Conservation (phyloP, 805 yeast species). For the Saturnispora kantuleensis region DNA sequence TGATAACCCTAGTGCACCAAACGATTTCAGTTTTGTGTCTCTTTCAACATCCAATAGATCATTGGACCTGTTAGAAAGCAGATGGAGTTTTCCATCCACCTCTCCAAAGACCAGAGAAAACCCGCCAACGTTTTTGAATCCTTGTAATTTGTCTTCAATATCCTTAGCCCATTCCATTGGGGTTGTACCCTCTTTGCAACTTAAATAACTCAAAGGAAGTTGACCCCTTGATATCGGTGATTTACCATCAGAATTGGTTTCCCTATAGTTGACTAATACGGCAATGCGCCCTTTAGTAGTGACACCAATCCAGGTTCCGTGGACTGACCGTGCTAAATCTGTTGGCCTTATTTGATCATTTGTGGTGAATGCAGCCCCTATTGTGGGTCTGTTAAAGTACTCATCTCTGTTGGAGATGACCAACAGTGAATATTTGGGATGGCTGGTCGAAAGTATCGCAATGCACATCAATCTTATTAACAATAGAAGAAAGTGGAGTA, state of each 20-base stretch:
- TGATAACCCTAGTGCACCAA: slow-evolving; percentile 47
- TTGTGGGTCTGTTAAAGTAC: slow-evolving; percentile 63
- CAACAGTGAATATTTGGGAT: slow-evolving; percentile 67
- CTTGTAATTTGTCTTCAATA: slow-evolving; percentile 20
- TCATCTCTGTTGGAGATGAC: slow-evolving; percentile 85
- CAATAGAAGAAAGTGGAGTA: not conserved
- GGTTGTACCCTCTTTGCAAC: slow-evolving; percentile 15
- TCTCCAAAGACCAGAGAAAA: slow-evolving; percentile 52
- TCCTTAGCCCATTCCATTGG: slow-evolving; percentile 39
- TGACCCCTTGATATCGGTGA: slow-evolving; percentile 34
- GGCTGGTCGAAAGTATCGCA: slow-evolving; percentile 52
- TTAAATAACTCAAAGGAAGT: slow-evolving; percentile 32
- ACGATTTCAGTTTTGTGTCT: slow-evolving; percentile 7
- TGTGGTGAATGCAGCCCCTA: slow-evolving; percentile 34
- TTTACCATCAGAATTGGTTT: slow-evolving; percentile 23
- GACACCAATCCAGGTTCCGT: slow-evolving; percentile 90
- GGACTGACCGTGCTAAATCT: slow-evolving; percentile 62
- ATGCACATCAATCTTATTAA: slow-evolving; percentile 56
- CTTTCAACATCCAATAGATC: slow-evolving; percentile 16
- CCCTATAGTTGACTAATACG: slow-evolving; percentile 67
- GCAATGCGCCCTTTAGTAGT: slow-evolving; percentile 47
- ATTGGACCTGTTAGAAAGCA: slow-evolving; percentile 41
- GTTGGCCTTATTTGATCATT: slow-evolving; percentile 48
- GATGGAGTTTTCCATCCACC: slow-evolving; percentile 29
- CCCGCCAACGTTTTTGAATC: slow-evolving; percentile 43